Conservation (phyloP, 2,329 filamentous ascomycete species). For the Aspergillus clavatus region DNA sequence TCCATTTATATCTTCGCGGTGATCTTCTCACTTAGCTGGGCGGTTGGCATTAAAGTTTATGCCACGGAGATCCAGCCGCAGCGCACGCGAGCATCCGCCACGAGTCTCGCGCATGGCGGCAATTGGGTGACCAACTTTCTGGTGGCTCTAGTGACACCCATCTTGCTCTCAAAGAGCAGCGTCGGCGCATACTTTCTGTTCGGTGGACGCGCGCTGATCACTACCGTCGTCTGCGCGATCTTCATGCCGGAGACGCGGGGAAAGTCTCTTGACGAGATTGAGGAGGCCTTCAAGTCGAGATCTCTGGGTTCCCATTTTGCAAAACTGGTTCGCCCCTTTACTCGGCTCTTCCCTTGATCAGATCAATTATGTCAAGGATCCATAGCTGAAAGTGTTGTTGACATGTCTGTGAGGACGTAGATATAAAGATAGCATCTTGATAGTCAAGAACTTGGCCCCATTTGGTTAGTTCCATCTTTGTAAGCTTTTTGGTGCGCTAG, state of each 20-base stretch:
- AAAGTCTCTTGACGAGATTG: conserved; percentile 46
- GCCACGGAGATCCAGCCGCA: conserved; percentile 55
- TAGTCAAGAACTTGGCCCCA: background rate
- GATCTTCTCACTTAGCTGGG: conserved; percentile 45
- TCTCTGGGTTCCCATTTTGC: conserved; percentile 4
- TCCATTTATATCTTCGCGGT: conserved; percentile 27
- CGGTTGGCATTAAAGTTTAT: conserved; percentile 53
- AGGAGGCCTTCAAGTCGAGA: conserved; percentile 41
- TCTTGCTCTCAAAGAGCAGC: conserved; percentile 40
- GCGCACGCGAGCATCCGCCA: conserved; percentile 52
- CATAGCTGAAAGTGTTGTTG: too few species aligned
- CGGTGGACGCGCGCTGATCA: conserved; percentile 38
- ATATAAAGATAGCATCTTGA: too few species aligned
- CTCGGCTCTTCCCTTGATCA: background rate
- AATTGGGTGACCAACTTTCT: conserved; percentile 48
- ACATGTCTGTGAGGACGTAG: too few species aligned
- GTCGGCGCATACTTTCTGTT: conserved; percentile 48
- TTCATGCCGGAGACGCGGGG: conserved; percentile 52
- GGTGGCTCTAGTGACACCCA: conserved; percentile 43
- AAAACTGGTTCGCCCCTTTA: conserved; percentile 1
- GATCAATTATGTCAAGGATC: too few species aligned
- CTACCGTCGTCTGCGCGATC: conserved; percentile 35
- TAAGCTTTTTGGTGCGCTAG: background rate
- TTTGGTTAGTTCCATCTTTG: background rate
- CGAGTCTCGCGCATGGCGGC: conserved; percentile 48